These are phyloP conservation scores for Erucastrum elatum DNA, from an alignment of 345 rosid species.

Conservation along the genomic window DNA sequence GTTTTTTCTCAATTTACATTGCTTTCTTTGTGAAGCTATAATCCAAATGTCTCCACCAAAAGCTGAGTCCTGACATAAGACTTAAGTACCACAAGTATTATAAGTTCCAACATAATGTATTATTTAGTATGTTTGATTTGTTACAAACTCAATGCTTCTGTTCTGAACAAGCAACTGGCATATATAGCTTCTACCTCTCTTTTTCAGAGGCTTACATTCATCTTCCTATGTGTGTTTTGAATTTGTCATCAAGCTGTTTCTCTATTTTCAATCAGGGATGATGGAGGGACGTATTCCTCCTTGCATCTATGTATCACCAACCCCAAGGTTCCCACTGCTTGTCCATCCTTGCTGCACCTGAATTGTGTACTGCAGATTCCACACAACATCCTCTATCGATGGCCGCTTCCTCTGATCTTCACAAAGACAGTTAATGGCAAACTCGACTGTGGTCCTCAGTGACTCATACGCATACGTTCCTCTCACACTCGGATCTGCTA, in stretches of 20 bases:
- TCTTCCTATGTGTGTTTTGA: neutral
- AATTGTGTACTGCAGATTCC: constrained; percentile 89
- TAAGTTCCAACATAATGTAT: neutral
- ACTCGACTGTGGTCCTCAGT: constrained; percentile 65
- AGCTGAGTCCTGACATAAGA: constrained; percentile 36
- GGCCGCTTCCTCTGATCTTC: constrained; percentile 63
- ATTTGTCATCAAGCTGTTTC: neutral
- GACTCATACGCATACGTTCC: constrained; percentile 83
- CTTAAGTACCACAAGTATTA: neutral
- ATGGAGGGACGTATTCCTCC: neutral
- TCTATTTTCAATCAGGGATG: neutral
- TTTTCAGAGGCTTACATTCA: neutral
- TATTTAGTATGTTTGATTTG: neutral
- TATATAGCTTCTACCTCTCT: neutral
- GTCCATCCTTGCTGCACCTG: constrained; percentile 94
- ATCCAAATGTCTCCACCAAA: constrained; percentile 50
- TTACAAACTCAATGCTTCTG: neutral
- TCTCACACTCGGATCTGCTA: constrained; percentile 62
- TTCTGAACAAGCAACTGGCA: neutral
- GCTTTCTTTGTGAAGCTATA: too few relatives aligned
- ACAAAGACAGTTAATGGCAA: constrained; percentile 70
- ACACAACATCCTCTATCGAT: constrained; percentile 84
- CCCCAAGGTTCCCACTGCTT: constrained; percentile 72
- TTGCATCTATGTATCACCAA: constrained; percentile 37
- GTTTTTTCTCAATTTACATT: too few relatives aligned